Evolutionary conservation across 768 basidiomycete species (phyloP).

Genomic region (Leucocoprinus birnbaumii): DNA sequence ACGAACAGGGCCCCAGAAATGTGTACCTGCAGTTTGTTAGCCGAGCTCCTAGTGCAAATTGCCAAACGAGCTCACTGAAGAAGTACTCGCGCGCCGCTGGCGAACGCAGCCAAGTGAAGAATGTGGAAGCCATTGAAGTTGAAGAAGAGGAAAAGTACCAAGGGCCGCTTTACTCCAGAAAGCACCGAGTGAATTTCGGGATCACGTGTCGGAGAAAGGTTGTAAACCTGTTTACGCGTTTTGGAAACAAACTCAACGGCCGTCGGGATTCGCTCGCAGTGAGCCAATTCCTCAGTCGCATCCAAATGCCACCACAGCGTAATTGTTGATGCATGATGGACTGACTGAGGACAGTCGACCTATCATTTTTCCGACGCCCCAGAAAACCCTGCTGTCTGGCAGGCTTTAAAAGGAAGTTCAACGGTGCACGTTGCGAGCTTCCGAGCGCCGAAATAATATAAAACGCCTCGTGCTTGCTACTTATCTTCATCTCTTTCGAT

Average conservation of each 20-base stretch:
- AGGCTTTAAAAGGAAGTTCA: conserved; percentile 31
- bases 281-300: too few species aligned
- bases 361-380: too few species aligned
- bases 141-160: conserved; percentile 17
- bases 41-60: conserved; percentile 4
- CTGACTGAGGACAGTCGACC: too few species aligned
- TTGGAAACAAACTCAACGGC: neutral
- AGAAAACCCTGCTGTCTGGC: neutral
- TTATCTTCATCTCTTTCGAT: conserved; percentile 1
- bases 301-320: too few species aligned
- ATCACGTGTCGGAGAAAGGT: conserved; percentile 15
- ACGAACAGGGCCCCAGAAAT: conserved; percentile 97
- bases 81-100: conserved; percentile 93
- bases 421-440: conserved; percentile 21
- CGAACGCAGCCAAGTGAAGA: conserved; percentile 86
- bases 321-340: too few species aligned
- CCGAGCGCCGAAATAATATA: conserved; percentile 7
- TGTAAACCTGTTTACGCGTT: neutral
- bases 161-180: neutral
- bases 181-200: conserved; percentile 7
- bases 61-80: conserved; percentile 67
- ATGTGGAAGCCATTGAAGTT: conserved; percentile 89
- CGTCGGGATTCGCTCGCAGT: neutral
- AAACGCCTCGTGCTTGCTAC: conserved; percentile 13
- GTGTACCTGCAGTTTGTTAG: conserved; percentile 66